Evolutionary conservation across 2,329 filamentous ascomycete species (phyloP), one percentile per base, ranked within the genome.

Genomic region (Ophiocordyceps australis): DNA sequence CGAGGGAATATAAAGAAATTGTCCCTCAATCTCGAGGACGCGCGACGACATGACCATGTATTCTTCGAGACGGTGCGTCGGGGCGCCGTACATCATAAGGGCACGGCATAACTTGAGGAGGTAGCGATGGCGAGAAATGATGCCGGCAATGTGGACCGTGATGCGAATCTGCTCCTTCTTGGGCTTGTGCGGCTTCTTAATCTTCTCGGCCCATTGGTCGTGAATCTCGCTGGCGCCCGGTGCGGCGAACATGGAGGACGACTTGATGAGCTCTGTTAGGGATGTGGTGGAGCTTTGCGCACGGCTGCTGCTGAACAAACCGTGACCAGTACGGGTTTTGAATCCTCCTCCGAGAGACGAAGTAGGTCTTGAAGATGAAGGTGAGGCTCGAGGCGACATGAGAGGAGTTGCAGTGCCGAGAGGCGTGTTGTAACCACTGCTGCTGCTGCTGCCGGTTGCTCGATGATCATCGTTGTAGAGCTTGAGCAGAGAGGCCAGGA

Each of bases 11-110:
- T 93, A 94, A 14, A 93, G 55, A 38, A 89, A 93, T 40, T 92
- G 82, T 5, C 76, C 77, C 35, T 92, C 78, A 11, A 93, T 85
- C 47, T 85, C 79, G 20, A 94, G 63, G 2, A 89, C 79, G n/a
- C 79, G 66, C 2, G 85, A 75, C 7, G 79, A 83, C 78, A 86
- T 91, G 34, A 66, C 74, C 68, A 94, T 74, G 47, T 92, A 93
- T 44, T 92, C 78, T 48, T 94, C 85, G 13, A 94, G 57, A 9
- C 85, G 74, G 53, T 94, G 85, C 0, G 83, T 92, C 1, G 85
- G 85, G 1, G 85, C 85, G 9, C 85, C 85, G 35, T 81, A 93
- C 42, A 72, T 62, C 83, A 94, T 94, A 30, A 94, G 55, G 2
- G 80, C 80, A 21, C 74, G 70, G 45, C 85, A 93, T 20, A 94